These are phyloP conservation scores for Tuber aestivum DNA, from an alignment of 495 filamentous ascomycete species.

Conservation along the genomic window DNA sequence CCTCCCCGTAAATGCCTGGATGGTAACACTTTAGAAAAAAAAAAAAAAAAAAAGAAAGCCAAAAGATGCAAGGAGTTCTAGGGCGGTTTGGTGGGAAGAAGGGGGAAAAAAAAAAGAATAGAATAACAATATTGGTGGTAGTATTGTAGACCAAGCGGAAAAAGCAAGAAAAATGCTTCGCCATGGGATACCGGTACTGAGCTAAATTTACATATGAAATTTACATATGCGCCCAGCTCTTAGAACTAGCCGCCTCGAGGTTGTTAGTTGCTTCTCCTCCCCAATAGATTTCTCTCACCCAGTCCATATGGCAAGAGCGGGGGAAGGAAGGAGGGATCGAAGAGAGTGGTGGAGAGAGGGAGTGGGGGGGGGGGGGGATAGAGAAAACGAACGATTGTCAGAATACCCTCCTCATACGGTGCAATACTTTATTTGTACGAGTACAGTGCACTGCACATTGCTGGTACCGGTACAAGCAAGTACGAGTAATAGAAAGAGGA, in stretches of 20 bases:
- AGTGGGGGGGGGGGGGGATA: neutral
- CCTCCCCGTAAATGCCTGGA: neutral
- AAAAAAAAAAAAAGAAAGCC: no score
- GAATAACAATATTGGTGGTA: neutral
- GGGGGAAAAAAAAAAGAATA: neutral
- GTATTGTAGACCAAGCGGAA: neutral
- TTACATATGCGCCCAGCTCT: neutral
- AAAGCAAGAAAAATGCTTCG: slow-evolving; percentile 3
- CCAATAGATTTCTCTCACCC: neutral
- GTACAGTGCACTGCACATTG: neutral
- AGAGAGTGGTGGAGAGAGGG: no score
- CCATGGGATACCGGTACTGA: neutral
- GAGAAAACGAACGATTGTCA: neutral
- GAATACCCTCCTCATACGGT: neutral
- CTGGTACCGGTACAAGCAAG: neutral
- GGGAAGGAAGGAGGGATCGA: no score
- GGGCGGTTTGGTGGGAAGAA: neutral
- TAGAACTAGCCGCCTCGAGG: neutral
- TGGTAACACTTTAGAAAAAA: neutral
- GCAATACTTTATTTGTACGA: neutral
- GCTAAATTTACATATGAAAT: neutral
- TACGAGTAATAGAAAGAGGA: neutral
- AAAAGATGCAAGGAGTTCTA: neutral
- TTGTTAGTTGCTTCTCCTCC: neutral
- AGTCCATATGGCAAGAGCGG: neutral